These are phyloP conservation scores for Coniophora puteana DNA, from an alignment of 1,284 basidiomycete genomes.

Conservation along the genomic window DNA sequence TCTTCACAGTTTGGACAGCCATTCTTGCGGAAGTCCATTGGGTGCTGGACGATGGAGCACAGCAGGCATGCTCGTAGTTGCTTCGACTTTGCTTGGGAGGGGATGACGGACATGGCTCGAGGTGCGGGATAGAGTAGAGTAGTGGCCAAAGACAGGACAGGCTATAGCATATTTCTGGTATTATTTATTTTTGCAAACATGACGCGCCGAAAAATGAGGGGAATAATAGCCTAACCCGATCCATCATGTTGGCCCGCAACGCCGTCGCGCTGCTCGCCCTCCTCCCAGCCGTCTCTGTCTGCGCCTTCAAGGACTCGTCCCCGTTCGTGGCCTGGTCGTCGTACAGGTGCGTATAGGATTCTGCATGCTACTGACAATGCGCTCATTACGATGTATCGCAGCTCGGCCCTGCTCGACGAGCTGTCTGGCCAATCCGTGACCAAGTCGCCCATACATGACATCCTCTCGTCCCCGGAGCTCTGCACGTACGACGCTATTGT, in stretches of 20 bases:
- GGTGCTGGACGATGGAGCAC: constrained; percentile 86
- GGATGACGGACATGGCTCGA: constrained; percentile 43
- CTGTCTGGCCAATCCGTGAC: constrained; percentile 34
- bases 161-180: too few species aligned
- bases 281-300: constrained; percentile 35
- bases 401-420: constrained; percentile 43
- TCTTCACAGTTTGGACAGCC: constrained; percentile 99
- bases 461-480: constrained; percentile 43
- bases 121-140: not conserved
- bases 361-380: not conserved
- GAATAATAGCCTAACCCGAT: too few species aligned
- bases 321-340: constrained; percentile 74
- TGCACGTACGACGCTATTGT: constrained; percentile 65
- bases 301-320: constrained; percentile 55
- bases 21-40: constrained; percentile 78
- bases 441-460: constrained; percentile 32
- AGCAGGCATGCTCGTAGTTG: constrained; percentile 87
- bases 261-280: constrained; percentile 30
- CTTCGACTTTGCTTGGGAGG: constrained; percentile 59
- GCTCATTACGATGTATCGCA: constrained; percentile 18
- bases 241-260: too few species aligned
- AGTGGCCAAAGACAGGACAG: too few species aligned
- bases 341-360: constrained; percentile 36
- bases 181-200: too few species aligned
- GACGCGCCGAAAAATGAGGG: too few species aligned